Percentiles rank a stretch among this genome's conserved stretches.
Conservation (phyloP, 768 basidiomycete genomes). For the Clitopilus passeckerianus region DNA sequence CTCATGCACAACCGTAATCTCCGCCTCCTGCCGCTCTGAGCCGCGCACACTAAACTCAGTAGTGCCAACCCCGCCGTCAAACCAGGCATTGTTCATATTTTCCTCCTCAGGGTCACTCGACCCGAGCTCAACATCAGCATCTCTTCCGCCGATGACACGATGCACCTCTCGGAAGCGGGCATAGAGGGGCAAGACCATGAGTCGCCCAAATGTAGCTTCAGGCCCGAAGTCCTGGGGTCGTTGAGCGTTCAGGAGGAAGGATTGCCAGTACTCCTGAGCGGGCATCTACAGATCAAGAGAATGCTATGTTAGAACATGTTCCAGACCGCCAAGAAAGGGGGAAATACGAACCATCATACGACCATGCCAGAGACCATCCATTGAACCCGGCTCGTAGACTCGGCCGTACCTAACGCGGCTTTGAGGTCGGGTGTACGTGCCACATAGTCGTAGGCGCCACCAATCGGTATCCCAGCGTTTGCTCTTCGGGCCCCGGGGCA, state of each 20-base stretch:
- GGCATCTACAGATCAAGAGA: slow-evolving; percentile 20
- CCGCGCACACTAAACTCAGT: slow-evolving; percentile 7
- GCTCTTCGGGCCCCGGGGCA: slow-evolving; percentile 23
- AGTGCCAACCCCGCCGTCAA: slow-evolving; percentile 24
- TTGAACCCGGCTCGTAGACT: slow-evolving; percentile 37
- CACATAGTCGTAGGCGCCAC: slow-evolving; percentile 47
- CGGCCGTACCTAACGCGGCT: slow-evolving; percentile 17
- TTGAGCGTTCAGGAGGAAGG: slow-evolving; percentile 8
- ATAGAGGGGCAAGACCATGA: slow-evolving; percentile 42
- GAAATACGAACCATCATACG: slow-evolving; percentile 43
- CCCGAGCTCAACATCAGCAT: slow-evolving; percentile 2
- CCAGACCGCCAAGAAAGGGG: not conserved
- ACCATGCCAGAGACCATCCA: slow-evolving; percentile 55
- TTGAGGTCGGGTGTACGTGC: slow-evolving; percentile 22
- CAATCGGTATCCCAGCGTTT: slow-evolving; percentile 52
- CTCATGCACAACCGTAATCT: slow-evolving; percentile 10
- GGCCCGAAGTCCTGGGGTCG: slow-evolving; percentile 12
- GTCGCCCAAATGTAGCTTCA: slow-evolving; percentile 26
- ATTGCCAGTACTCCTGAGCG: slow-evolving; percentile 7
- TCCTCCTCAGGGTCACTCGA: slow-evolving; percentile 19
- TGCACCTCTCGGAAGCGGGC: slow-evolving; percentile 57
- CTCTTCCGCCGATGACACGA: slow-evolving; percentile 15
- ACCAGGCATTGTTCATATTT: slow-evolving; percentile 34
- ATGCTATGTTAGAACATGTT: not conserved
- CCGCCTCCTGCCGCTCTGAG: slow-evolving; percentile 18